These are phyloP conservation scores for Fulvia fulva DNA, from an alignment of 2,329 filamentous ascomycete genomes.

Conservation along the genomic window DNA sequence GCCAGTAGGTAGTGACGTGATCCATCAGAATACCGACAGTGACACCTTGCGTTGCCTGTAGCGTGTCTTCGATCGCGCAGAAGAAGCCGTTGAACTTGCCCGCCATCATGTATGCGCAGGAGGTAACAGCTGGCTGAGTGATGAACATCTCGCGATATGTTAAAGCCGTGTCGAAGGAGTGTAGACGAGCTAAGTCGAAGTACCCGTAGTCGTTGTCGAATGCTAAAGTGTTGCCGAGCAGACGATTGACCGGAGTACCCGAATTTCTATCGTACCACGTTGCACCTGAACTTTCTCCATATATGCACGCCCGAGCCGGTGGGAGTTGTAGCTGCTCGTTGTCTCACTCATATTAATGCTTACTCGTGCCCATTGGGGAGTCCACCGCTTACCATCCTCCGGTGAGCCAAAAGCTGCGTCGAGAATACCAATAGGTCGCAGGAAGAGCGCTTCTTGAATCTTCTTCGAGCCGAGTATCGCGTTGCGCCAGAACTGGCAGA, in stretches of 20 bases:
- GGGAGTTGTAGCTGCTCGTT: too few relatives aligned
- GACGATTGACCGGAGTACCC: neutral
- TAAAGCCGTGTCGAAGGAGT: neutral
- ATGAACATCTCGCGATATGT: neutral
- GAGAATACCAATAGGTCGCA: neutral
- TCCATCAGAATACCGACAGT: neutral
- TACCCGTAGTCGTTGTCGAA: neutral
- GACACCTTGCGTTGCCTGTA: neutral
- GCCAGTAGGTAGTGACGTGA: neutral
- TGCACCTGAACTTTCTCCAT: neutral
- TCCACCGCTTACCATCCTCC: neutral
- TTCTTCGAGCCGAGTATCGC: neutral
- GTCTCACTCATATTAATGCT: neutral
- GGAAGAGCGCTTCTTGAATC: neutral
- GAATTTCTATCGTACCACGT: neutral
- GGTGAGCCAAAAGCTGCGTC: neutral
- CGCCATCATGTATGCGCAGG: neutral
- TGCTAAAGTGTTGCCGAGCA: neutral
- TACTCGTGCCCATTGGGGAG: neutral
- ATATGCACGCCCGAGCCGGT: neutral
- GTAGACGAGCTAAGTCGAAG: neutral
- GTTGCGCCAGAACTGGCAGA: neutral
- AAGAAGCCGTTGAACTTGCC: neutral
- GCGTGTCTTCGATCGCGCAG: neutral
- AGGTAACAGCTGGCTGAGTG: neutral